Base-by-base conservation (phyloP, 257 asterid genomes). In the Nicotiana noctiflora region DNA sequence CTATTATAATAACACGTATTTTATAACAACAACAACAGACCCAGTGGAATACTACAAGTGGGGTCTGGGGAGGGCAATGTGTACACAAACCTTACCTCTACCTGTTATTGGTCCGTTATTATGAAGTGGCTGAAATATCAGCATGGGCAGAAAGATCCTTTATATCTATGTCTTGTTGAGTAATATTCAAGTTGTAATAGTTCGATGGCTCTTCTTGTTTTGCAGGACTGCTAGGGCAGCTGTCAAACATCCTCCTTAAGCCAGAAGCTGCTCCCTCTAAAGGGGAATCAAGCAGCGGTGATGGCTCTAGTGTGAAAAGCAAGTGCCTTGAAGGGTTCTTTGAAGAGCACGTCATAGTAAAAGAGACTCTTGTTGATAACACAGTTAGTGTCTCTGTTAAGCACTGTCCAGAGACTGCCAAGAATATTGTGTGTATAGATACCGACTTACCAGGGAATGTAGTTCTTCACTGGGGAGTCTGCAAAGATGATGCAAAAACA, bases 401-500 rank as follows among this genome's bases (percentile, higher is more conserved):
- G 80, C 88, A 84, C 65, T 83, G 89, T 83, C 85, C 72, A 70
- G 91, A 90, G 84, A 85, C 87, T 60, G 81, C 87, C 76, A 90
- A 83, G 86, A 87, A 88, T 87, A 59, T 87, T 80, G 76, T 95
- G 93, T 55, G 65, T 80, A 86, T 95, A 60, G 97, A 92, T 89
- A 95, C 99, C 40, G 97, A 95, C 87, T 79, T 95, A 85, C 97
- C 94, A 32, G 98, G 97, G 84, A 91, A 94, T 77, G 93, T 91
- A 62, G 87, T 91, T 72, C 83, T 92, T 74, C 99, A 96, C 89
- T 94, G 99, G 99, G 99, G 99, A 83, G 89, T 93, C 80, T 91
- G 92, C 88, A 89, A 75, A 85, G 93, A 82, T 82, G 90, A 88
- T 57, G 77, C 88, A 80, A 89, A 80, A 84, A 86, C 32, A 37